Conservation (phyloP, 1,284 basidiomycete genomes). For the Rhizoctonia solani region DNA sequence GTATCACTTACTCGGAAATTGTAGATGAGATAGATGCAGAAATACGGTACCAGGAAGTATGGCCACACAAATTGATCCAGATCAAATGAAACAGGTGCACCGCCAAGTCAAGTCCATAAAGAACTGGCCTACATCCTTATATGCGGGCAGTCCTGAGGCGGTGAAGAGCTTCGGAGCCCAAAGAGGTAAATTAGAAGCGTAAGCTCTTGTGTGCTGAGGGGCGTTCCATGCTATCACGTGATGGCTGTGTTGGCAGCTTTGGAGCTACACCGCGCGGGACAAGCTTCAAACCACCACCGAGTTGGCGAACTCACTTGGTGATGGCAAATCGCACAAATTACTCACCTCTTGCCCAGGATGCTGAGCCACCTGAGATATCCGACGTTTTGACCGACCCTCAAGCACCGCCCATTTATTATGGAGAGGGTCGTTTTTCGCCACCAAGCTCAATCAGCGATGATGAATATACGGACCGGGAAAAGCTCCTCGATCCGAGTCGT, state of each 20-base stretch:
- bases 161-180: too few relatives aligned
- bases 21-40: too few relatives aligned
- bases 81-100: too few relatives aligned
- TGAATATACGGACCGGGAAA: constrained; percentile 44
- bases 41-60: too few relatives aligned
- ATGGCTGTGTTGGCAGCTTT: neutral
- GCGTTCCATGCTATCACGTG: constrained; percentile 5
- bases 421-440: constrained; percentile 69
- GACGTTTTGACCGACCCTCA: constrained; percentile 10
- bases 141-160: too few relatives aligned
- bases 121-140: too few relatives aligned
- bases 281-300: neutral
- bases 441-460: constrained; percentile 72
- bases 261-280: neutral
- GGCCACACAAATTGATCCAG: too few relatives aligned
- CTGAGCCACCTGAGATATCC: constrained; percentile 8
- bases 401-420: constrained; percentile 61
- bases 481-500: constrained; percentile 26
- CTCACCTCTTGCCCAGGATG: constrained; percentile 38
- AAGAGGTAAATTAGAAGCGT: too few relatives aligned
- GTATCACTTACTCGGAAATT: too few relatives aligned
- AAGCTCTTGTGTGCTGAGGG: too few relatives aligned
- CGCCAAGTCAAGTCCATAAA: too few relatives aligned
- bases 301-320: neutral
- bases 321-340: constrained; percentile 32